Evolutionary conservation across 495 filamentous ascomycete species (phyloP), one percentile per base, ranked within the genome.

Genomic region (Penicillium arizonense): DNA sequence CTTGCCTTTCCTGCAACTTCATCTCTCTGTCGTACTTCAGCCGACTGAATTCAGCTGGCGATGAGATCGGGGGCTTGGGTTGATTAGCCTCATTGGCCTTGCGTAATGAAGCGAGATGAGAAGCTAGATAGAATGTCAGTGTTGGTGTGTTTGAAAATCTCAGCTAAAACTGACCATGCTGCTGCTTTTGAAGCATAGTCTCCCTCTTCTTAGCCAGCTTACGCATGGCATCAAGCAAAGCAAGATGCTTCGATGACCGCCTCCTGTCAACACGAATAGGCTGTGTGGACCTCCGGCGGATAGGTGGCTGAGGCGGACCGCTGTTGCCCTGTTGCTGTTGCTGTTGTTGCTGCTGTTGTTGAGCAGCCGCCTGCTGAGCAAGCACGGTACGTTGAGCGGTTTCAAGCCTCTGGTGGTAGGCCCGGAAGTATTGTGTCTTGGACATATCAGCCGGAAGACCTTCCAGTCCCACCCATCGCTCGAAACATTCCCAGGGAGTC

Each of bases 401-500:
- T 56, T 96, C 90, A 42, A 96, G 84, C 37, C 91, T 78, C 51
- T 78, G 78, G 57, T 90, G 87, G 62, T 93, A 96, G 9, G 88
- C 81, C 62, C 89, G 74, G 78, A 96, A 97, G 65, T 96, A 97
- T 34, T 87, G 87, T 4, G 88, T 95, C 71, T 96, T 95, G 21
- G 83, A 83, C 88, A 97, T 94, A 49, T 98, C 94, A 35, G 82
- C 82, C 14, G 91, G 91, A 33, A 96, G 71, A 5, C 90, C 90
- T 72, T 97, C 94, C 9, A 97, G 73, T 48, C 86, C 83, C 13
- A 96, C 84, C 91, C 93, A 97, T 34, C 95, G 84, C 65, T 98
- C 94, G 61, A 97, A 98, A 63, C 94, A 98, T 72, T 98, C 94
- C 94, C 94, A 98, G 5, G 94, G 92, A 3, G 95, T 97, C 44